Conservation (phyloP, 768 basidiomycete genomes). For the Tylopilus balloui region DNA sequence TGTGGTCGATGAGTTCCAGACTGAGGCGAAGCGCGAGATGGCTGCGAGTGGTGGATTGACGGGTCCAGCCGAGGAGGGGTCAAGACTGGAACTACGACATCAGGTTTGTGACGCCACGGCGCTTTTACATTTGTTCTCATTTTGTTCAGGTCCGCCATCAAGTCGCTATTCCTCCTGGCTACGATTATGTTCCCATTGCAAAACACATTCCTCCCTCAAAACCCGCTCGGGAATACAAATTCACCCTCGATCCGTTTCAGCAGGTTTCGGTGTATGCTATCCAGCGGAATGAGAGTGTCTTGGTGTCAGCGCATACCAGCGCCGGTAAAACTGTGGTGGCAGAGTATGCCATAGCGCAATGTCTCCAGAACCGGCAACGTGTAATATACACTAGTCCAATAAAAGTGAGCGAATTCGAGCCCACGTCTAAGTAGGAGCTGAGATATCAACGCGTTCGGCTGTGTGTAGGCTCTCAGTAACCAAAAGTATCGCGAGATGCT, state of each 20-base stretch:
- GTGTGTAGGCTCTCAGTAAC: conserved; percentile 85
- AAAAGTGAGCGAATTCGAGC: conserved; percentile 62
- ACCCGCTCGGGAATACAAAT: conserved; percentile 91
- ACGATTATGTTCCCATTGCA: conserved; percentile 85
- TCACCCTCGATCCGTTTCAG: conserved; percentile 96
- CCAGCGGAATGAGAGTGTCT: conserved; percentile 93
- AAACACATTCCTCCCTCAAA: conserved; percentile 88
- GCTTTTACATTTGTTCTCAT: conserved; percentile 5
- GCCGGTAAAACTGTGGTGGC: conserved; percentile 99
- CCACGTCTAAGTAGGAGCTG: conserved; percentile 7
- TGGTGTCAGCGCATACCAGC: conserved; percentile 98
- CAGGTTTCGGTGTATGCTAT: conserved; percentile 92
- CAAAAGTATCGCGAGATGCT: conserved; percentile 99
- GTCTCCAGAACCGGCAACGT: conserved; percentile 87
- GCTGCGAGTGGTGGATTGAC: conserved; percentile 85
- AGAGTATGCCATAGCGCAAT: conserved; percentile 98
- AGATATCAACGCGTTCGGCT: conserved; percentile 15
- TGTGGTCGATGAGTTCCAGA: conserved; percentile 91
- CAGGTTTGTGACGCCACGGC: conserved; percentile 42
- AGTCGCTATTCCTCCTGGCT: conserved; percentile 92
- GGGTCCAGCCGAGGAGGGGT: conserved; percentile 61
- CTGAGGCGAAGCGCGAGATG: conserved; percentile 88
- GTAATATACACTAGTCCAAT: conserved; percentile 99
- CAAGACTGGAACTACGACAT: conserved; percentile 73
- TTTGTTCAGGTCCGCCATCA: conserved; percentile 77